Conservation (phyloP, 352 stramenopile genomes). For the Globisporangium parvum region DNA sequence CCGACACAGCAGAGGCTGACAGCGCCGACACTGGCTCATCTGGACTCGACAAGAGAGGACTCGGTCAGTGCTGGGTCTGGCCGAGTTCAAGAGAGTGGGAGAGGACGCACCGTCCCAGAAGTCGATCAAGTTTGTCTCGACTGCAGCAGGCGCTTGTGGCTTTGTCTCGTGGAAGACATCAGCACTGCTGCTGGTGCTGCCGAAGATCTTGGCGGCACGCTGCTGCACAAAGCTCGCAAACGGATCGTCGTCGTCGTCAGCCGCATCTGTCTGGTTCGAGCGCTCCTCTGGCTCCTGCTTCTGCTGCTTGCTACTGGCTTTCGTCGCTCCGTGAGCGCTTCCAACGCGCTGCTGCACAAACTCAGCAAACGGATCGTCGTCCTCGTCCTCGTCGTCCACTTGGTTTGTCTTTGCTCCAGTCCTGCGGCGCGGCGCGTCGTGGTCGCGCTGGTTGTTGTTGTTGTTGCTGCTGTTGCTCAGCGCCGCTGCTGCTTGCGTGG, state of each 20-base stretch:
- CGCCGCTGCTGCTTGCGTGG: slow-evolving; percentile 4
- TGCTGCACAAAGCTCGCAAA: slow-evolving; percentile 62
- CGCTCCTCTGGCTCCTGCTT: neutral
- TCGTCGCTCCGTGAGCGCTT: slow-evolving; percentile 13
- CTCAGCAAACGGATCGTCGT: slow-evolving; percentile 58
- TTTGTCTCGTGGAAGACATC: slow-evolving; percentile 16
- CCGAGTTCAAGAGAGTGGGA: too few relatives aligned
- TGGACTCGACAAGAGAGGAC: slow-evolving; percentile 1
- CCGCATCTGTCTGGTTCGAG: slow-evolving; percentile 7
- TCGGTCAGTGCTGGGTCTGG: neutral
- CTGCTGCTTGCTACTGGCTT: neutral
- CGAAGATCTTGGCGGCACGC: slow-evolving; percentile 34
- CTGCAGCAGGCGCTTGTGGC: slow-evolving; percentile 3
- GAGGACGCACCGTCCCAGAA: slow-evolving; percentile 47
- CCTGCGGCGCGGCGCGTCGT: slow-evolving; percentile 1
- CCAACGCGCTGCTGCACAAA: slow-evolving; percentile 42
- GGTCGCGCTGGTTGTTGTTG: slow-evolving; percentile 24
- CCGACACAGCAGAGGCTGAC: neutral
- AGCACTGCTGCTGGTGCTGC: slow-evolving; percentile 18
- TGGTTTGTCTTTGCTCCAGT: slow-evolving; percentile 21
- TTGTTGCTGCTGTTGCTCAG: slow-evolving; percentile 17
- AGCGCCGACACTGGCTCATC: slow-evolving; percentile 12
- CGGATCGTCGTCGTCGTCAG: slow-evolving; percentile 43
- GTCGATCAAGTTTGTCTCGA: slow-evolving; percentile 53
- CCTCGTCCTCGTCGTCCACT: slow-evolving; percentile 21